These are phyloP conservation scores for Mortierella sp. DNA, from an alignment of 371 early-diverging fungal genomes.

Conservation along the genomic window DNA sequence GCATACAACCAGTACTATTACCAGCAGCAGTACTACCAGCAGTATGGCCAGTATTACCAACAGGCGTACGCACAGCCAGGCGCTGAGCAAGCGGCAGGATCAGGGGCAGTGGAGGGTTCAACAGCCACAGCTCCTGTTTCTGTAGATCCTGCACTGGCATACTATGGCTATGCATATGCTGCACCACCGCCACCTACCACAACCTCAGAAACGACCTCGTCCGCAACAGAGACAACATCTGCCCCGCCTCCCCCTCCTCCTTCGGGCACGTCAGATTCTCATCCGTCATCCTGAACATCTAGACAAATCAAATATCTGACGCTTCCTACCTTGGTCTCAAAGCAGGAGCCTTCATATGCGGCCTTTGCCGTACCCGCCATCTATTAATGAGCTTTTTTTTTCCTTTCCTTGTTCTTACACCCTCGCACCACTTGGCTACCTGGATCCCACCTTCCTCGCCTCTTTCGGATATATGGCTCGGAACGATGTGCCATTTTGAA, in stretches of 20 bases:
- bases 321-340: not conserved
- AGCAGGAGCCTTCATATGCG: too few species aligned
- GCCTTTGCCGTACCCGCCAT: too few species aligned
- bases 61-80: conserved; percentile 55
- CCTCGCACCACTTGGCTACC: too few species aligned
- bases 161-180: conserved; percentile 57
- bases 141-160: conserved; percentile 42
- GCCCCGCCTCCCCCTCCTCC: conserved; percentile 22
- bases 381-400: too few species aligned
- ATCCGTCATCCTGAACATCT: conserved; percentile 5
- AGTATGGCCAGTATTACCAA: conserved; percentile 56
- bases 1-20: conserved; percentile 61
- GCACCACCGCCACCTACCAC: conserved; percentile 38
- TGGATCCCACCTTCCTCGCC: too few species aligned
- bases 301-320: not conserved
- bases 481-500: too few species aligned
- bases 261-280: conserved; percentile 1
- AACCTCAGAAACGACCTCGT: conserved; percentile 8
- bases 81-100: conserved; percentile 45
- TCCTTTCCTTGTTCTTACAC: too few species aligned
- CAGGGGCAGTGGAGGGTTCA: conserved; percentile 37
- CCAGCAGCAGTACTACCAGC: conserved; percentile 49
- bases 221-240: conserved; percentile 22
- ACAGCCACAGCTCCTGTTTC: conserved; percentile 25
- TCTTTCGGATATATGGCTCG: too few species aligned